Conservation (phyloP, 1,139 yeast genomes). For the Kazachstania sp. region DNA sequence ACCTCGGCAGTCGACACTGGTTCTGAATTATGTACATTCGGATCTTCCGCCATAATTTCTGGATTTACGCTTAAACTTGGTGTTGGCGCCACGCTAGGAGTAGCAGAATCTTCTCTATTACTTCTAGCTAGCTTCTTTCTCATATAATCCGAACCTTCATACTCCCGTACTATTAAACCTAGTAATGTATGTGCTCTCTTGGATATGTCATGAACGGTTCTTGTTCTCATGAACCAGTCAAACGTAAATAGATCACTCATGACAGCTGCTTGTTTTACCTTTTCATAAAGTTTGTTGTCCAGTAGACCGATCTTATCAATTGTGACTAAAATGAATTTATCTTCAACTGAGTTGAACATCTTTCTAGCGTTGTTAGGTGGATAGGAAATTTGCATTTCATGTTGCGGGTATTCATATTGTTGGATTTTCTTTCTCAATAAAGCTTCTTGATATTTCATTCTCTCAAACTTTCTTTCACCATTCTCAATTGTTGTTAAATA, state of each 20-base stretch:
- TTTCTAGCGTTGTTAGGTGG: conserved; percentile 92
- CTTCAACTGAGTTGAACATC: conserved; percentile 78
- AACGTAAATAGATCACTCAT: conserved; percentile 69
- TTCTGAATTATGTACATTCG: neutral
- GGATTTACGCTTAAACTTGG: conserved; percentile 1
- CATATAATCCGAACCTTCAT: conserved; percentile 51
- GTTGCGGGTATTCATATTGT: conserved; percentile 58
- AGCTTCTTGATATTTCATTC: conserved; percentile 55
- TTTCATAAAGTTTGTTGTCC: conserved; percentile 61
- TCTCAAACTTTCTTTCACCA: conserved; percentile 74
- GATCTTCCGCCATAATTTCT: neutral
- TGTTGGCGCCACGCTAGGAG: conserved; percentile 1
- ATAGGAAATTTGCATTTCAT: conserved; percentile 65
- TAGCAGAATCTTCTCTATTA: conserved; percentile 10
- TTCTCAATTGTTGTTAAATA: conserved; percentile 78
- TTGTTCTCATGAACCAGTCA: conserved; percentile 81
- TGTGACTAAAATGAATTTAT: conserved; percentile 65
- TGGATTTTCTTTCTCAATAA: conserved; percentile 58
- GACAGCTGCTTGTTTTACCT: conserved; percentile 66
- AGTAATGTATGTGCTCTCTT: conserved; percentile 75
- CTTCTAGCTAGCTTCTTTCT: conserved; percentile 17
- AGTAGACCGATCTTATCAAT: conserved; percentile 73
- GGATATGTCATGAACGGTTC: conserved; percentile 77
- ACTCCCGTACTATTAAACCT: conserved; percentile 70
- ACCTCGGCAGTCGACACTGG: neutral